These are phyloP conservation scores for Cicer yamashitae DNA, from an alignment of 306 rosid genomes.

Conservation along the genomic window DNA sequence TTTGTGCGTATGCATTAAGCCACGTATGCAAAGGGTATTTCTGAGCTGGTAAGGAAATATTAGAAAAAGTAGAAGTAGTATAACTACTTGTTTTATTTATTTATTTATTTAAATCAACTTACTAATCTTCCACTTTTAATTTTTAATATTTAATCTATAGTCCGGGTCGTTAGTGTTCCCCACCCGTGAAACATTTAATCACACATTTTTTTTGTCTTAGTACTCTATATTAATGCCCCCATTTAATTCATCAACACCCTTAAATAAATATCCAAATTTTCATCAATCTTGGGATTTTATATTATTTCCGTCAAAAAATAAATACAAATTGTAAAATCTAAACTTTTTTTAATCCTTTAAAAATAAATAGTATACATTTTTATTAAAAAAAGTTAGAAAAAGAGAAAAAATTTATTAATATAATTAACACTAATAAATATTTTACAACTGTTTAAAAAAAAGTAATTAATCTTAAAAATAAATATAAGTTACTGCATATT, in stretches of 20 bases:
- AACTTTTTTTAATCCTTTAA: no score
- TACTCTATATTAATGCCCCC: neutral
- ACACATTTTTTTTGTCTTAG: neutral
- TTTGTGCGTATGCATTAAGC: conserved; percentile 3
- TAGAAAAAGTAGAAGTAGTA: conserved; percentile 13
- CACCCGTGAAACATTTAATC: conserved; percentile 48
- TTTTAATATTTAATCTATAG: conserved; percentile 7
- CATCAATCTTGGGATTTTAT: neutral
- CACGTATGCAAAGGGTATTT: neutral
- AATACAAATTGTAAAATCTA: no score
- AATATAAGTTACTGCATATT: no score
- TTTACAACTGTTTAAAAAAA: no score
- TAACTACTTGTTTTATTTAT: conserved; percentile 12
- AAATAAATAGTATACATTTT: no score
- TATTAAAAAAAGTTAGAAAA: no score
- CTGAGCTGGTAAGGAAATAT: conserved; percentile 12
- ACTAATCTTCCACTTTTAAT: neutral
- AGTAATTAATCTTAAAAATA: no score
- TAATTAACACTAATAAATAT: no score
- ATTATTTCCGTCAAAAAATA: no score
- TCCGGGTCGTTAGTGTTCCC: conserved; percentile 41
- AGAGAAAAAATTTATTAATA: no score
- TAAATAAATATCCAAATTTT: neutral
- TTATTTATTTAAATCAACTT: neutral
- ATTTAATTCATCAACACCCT: neutral